Conservation (phyloP, 108 stramenopile species). For the Parietichytrium sp. region DNA sequence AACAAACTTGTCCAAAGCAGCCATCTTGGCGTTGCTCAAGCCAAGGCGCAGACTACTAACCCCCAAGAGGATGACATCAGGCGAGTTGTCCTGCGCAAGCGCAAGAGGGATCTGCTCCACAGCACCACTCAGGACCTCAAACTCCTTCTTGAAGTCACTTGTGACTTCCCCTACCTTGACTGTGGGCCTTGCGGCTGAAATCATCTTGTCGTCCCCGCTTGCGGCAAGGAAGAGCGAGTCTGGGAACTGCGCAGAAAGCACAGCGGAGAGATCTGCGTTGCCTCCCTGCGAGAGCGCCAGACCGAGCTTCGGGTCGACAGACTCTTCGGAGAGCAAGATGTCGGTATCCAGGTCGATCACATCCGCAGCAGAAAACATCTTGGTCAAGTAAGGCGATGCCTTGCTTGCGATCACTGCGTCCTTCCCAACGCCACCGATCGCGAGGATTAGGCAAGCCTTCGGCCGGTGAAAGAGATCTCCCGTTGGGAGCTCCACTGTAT, state of each 20-base stretch:
- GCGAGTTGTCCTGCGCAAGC: background rate
- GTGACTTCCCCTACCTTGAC: background rate
- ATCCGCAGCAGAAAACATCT: background rate
- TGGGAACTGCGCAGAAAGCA: background rate
- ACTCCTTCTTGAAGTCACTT: background rate
- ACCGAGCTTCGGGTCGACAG: conserved; percentile 8
- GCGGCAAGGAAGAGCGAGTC: background rate
- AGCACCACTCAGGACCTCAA: background rate
- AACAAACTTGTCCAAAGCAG: background rate
- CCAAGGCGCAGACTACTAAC: background rate
- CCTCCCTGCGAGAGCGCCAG: background rate
- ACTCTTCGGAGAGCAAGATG: background rate
- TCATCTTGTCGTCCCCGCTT: background rate
- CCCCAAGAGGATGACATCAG: background rate
- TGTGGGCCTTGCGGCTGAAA: too few relatives aligned
- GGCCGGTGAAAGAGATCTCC: background rate
- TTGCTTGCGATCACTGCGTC: background rate
- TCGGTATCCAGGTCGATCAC: too few relatives aligned
- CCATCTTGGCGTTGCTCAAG: background rate
- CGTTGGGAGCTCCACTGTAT: too few relatives aligned
- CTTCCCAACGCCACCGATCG: background rate
- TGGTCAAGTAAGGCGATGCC: background rate
- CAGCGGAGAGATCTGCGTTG: background rate
- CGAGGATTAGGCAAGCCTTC: background rate
- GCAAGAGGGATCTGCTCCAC: background rate